These are phyloP conservation scores for Stentor roeselii DNA, from an alignment of 73 alveolate genomes.

Conservation along the genomic window DNA sequence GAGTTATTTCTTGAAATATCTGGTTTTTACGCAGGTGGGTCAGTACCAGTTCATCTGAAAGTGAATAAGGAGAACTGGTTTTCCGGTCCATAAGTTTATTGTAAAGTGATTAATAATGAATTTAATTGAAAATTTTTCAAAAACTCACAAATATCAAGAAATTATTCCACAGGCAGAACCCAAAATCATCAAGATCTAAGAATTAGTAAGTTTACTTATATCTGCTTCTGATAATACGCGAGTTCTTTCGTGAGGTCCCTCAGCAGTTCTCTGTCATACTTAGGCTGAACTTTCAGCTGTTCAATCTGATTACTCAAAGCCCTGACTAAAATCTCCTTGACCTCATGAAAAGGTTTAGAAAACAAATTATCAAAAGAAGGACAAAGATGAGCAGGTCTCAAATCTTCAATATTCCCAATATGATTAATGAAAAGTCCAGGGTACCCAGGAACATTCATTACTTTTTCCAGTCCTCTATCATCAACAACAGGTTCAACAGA, in stretches of 20 bases:
- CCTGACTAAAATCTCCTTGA: not conserved
- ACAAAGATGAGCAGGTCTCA: slow-evolving; percentile 73
- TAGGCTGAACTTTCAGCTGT: slow-evolving; percentile 12
- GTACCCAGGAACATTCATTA: slow-evolving; percentile 66
- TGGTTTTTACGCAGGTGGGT: too few species aligned
- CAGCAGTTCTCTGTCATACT: not conserved
- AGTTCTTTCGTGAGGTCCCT: slow-evolving; percentile 15
- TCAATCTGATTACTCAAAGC: slow-evolving; percentile 1
- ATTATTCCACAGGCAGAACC: too few species aligned
- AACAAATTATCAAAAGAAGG: slow-evolving; percentile 67
- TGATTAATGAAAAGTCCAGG: slow-evolving; percentile 58
- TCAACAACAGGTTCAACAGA: slow-evolving; percentile 63
- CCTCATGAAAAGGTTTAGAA: slow-evolving; percentile 25
- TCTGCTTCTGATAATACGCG: slow-evolving; percentile 12
- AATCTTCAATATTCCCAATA: slow-evolving; percentile 60
- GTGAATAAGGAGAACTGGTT: too few species aligned
- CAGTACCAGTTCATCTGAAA: too few species aligned
- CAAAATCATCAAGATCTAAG: too few species aligned
- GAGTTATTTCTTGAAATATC: not conserved
- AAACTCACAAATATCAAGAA: too few species aligned
- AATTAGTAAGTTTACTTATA: too few species aligned
- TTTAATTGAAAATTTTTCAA: too few species aligned
- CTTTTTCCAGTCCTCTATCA: slow-evolving; percentile 61
- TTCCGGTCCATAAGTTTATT: too few species aligned
- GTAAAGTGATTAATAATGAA: too few species aligned